phyloP scores from a whole-genome alignment of 768 basidiomycete genomes.

The Phanerochaete sordida region DNA sequence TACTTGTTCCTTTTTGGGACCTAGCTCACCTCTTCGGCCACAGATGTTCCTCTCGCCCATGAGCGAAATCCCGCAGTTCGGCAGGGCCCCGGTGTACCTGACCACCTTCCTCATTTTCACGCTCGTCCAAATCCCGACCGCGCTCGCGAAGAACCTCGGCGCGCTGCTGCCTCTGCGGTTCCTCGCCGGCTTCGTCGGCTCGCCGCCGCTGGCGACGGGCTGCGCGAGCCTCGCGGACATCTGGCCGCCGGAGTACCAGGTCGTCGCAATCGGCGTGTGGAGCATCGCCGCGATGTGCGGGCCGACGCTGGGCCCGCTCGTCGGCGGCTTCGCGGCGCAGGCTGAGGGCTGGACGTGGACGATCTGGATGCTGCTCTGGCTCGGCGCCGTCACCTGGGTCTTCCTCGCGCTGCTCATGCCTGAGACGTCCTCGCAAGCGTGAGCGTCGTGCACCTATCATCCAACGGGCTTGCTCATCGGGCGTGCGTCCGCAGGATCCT shows the following conservation, averaged over 20 bases:
- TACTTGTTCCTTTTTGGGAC: background rate
- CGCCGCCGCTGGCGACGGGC: slow-evolving; percentile 31
- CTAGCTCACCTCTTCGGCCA: background rate
- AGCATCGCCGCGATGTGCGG: slow-evolving; percentile 23
- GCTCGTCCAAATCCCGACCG: slow-evolving; percentile 30
- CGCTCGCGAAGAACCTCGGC: slow-evolving; percentile 27
- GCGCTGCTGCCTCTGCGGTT: slow-evolving; percentile 32
- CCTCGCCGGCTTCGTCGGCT: slow-evolving; percentile 30
- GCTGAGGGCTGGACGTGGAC: slow-evolving; percentile 33
- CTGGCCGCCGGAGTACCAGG: slow-evolving; percentile 19
- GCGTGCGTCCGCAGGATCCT: slow-evolving; percentile 21
- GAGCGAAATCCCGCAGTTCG: slow-evolving; percentile 29
- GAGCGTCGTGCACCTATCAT: background rate
- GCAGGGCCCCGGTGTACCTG: slow-evolving; percentile 31
- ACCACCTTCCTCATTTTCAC: slow-evolving; percentile 27
- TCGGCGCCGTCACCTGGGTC: slow-evolving; percentile 23
- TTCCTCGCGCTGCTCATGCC: slow-evolving; percentile 28
- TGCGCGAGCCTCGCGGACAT: slow-evolving; percentile 25
- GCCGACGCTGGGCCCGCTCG: slow-evolving; percentile 28
- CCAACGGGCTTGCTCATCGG: background rate
- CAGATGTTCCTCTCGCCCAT: slow-evolving; percentile 21
- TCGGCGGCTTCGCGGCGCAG: slow-evolving; percentile 32
- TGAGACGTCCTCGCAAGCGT: slow-evolving; percentile 23
- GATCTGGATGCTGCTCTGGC: slow-evolving; percentile 31
- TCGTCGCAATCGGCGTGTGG: slow-evolving; percentile 24